phyloP scores from a whole-genome alignment of 192 early-diverging fungal genomes.

The Podila horticola region DNA sequence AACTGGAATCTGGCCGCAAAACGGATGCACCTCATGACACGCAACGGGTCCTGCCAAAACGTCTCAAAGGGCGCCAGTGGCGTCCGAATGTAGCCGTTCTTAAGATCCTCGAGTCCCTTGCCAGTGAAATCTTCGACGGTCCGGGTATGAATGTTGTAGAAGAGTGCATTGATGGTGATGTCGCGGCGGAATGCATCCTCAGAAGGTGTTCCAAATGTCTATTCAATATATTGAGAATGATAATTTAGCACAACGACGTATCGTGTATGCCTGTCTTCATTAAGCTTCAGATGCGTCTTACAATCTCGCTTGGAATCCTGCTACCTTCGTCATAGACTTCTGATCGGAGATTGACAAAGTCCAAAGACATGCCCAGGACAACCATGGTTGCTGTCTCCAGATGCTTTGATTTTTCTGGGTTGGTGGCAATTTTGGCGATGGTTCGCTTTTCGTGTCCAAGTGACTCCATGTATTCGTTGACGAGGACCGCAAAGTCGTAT shows the following conservation, averaged over 20 bases:
- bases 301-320: slow-evolving; percentile 78
- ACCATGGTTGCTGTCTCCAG: slow-evolving; percentile 95
- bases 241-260: neutral
- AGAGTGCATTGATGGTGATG: slow-evolving; percentile 98
- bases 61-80: slow-evolving; percentile 89
- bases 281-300: slow-evolving; percentile 21
- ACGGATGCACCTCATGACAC: slow-evolving; percentile 92
- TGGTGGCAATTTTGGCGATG: slow-evolving; percentile 88
- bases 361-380: slow-evolving; percentile 80
- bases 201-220: slow-evolving; percentile 86
- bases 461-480: slow-evolving; percentile 71
- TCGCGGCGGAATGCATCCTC: slow-evolving; percentile 97
- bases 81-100: slow-evolving; percentile 80
- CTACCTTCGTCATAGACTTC: slow-evolving; percentile 88
- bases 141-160: slow-evolving; percentile 92
- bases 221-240: neutral
- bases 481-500: slow-evolving; percentile 83
- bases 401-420: slow-evolving; percentile 97
- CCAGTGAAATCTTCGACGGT: slow-evolving; percentile 90
- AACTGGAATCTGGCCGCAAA: slow-evolving; percentile 95
- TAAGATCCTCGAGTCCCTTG: slow-evolving; percentile 80
- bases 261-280: slow-evolving; percentile 57
- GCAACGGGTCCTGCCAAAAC: slow-evolving; percentile 94
- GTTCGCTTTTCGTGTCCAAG: slow-evolving; percentile 46
- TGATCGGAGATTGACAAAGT: slow-evolving; percentile 96